Percentiles rank a stretch among this genome's conserved stretches.
phyloP scores from a whole-genome alignment of 1,284 basidiomycete genomes.

The Leccinum pallidistipes region DNA sequence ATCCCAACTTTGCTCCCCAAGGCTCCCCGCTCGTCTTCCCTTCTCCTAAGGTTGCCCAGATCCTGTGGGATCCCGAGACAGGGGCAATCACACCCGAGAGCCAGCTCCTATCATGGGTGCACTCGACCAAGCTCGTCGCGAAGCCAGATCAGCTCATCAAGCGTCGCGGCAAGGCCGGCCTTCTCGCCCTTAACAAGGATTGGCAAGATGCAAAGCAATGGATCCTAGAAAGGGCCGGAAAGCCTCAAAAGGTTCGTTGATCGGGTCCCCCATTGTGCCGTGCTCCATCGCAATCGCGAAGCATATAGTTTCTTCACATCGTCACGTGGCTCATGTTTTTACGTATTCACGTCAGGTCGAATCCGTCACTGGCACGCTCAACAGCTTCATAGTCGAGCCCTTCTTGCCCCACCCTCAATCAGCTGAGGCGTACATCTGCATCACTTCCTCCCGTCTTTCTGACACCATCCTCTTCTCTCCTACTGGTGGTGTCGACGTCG shows the following conservation, averaged over 20 bases:
- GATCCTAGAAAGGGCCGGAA: constrained; percentile 90
- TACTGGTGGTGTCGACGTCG: constrained; percentile 98
- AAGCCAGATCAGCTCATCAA: constrained; percentile 99
- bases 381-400: constrained; percentile 98
- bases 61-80: constrained; percentile 85
- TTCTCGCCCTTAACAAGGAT: constrained; percentile 91
- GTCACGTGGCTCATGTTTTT: constrained; percentile 12
- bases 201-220: constrained; percentile 87
- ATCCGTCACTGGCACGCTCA: constrained; percentile 89
- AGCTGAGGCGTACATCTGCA: constrained; percentile 98
- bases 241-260: constrained; percentile 77
- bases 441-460: constrained; percentile 94
- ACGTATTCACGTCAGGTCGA: constrained; percentile 67
- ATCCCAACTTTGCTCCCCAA: constrained; percentile 43
- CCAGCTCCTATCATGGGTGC: constrained; percentile 83
- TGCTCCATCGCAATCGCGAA: constrained; percentile 10
- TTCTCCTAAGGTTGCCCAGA: constrained; percentile 73
- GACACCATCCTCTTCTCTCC: constrained; percentile 99
- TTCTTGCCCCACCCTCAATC: constrained; percentile 95
- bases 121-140: constrained; percentile 84
- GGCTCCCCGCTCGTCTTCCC: constrained; percentile 66
- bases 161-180: constrained; percentile 96
- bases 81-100: constrained; percentile 79
- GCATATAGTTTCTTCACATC: constrained; percentile 2
- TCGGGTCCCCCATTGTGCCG: neutral